phyloP scores from a whole-genome alignment of 2,329 filamentous ascomycete species.

The Diaporthe caulivora region DNA sequence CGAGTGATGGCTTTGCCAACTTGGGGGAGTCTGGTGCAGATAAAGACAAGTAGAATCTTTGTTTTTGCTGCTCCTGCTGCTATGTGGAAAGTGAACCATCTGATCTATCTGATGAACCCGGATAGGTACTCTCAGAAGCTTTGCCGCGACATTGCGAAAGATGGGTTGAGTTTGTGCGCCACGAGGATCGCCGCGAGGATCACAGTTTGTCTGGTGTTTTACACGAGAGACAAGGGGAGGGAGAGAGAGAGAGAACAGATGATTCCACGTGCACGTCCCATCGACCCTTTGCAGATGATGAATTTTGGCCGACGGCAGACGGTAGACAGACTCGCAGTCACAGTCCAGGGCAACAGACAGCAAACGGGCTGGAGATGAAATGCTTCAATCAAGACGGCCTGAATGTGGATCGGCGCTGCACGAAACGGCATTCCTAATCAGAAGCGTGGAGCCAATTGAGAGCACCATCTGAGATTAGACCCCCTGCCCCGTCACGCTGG shows the following conservation, averaged over 20 bases:
- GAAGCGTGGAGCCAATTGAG: slow-evolving; percentile 33
- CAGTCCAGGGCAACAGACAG: no score
- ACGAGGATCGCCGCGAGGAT: slow-evolving; percentile 32
- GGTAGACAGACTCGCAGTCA: no score
- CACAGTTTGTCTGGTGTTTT: slow-evolving; percentile 5
- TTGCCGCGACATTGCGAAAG: slow-evolving; percentile 22
- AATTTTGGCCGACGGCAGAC: slow-evolving; percentile 3
- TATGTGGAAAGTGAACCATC: not conserved
- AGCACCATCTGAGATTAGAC: slow-evolving; percentile 28
- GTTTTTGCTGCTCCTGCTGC: not conserved
- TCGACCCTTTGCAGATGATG: not conserved
- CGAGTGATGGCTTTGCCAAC: not conserved
- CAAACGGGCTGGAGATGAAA: slow-evolving; percentile 30
- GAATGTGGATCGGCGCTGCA: slow-evolving; percentile 31
- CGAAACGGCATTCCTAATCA: slow-evolving; percentile 36
- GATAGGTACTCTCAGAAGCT: slow-evolving; percentile 4
- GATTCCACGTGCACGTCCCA: not conserved
- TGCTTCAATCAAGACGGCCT: slow-evolving; percentile 26
- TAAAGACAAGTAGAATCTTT: no score
- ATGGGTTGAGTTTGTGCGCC: slow-evolving; percentile 29
- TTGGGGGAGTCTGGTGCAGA: not conserved
- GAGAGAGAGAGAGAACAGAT: not conserved
- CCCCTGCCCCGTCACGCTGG: slow-evolving; percentile 13
- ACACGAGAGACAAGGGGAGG: no score
- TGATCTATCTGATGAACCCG: not conserved